These are phyloP conservation scores for Cytospora chrysosperma DNA, from an alignment of 2,329 filamentous ascomycete genomes.

Conservation along the genomic window DNA sequence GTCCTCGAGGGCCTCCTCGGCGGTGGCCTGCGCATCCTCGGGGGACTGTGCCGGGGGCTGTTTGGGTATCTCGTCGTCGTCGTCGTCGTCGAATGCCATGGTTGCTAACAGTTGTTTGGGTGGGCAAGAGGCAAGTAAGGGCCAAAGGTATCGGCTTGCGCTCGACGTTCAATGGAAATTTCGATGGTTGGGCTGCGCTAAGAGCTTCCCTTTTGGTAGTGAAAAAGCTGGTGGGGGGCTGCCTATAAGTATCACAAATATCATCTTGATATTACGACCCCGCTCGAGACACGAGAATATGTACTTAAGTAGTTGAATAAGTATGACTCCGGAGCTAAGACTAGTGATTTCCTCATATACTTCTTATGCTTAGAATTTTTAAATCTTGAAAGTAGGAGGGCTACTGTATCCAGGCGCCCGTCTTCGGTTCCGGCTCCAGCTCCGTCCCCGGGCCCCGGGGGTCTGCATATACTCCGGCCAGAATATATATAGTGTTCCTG, in stretches of 20 bases:
- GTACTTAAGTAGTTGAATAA: too few relatives aligned
- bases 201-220: background rate
- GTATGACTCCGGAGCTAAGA: too few relatives aligned
- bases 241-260: background rate
- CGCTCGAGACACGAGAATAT: background rate
- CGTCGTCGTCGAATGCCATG: conserved; percentile 34
- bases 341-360: background rate
- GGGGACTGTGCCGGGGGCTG: conserved; percentile 28
- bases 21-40: conserved; percentile 34
- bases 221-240: background rate
- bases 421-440: too few relatives aligned
- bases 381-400: background rate
- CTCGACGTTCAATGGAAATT: background rate
- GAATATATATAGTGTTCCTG: too few relatives aligned
- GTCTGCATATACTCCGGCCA: background rate
- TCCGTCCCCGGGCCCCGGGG: background rate
- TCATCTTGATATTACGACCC: background rate
- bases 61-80: conserved; percentile 30
- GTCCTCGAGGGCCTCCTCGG: conserved; percentile 68
- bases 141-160: background rate
- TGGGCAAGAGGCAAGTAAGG: background rate
- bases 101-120: background rate
- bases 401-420: background rate
- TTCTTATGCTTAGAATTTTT: background rate
- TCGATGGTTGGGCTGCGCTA: background rate